phyloP scores from a whole-genome alignment of 192 early-diverging fungal species.

The Diversispora epigaea region DNA sequence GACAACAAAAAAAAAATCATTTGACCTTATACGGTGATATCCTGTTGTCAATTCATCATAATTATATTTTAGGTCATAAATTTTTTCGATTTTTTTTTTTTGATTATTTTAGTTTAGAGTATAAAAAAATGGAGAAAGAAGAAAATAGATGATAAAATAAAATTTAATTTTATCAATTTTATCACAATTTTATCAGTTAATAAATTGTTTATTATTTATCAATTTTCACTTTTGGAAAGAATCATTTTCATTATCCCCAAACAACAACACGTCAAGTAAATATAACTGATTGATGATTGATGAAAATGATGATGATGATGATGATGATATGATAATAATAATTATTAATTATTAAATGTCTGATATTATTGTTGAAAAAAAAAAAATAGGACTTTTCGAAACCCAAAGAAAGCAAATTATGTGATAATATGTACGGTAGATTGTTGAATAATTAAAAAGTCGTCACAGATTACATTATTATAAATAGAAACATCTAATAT shows the following conservation, averaged over 20 bases:
- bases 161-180: too few relatives aligned
- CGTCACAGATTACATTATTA: not conserved
- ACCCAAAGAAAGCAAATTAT: not conserved
- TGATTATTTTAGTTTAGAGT: not conserved
- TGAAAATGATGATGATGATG: too few relatives aligned
- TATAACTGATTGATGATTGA: too few relatives aligned
- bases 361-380: not conserved
- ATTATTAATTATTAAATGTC: too few relatives aligned
- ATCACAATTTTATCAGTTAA: too few relatives aligned
- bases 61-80: not conserved
- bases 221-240: too few relatives aligned
- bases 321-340: too few relatives aligned
- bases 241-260: too few relatives aligned
- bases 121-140: too few relatives aligned
- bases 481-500: not conserved
- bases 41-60: conserved; percentile 5
- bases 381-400: not conserved
- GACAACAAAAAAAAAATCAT: conserved; percentile 6
- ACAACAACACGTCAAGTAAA: too few relatives aligned
- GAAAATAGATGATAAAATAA: too few relatives aligned
- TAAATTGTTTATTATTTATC: too few relatives aligned
- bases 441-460: not conserved
- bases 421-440: not conserved
- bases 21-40: conserved; percentile 11
- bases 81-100: not conserved